Evolutionary conservation across 495 filamentous ascomycete genomes (phyloP), one percentile per base, ranked within the genome.

Genomic region (Trichocladium antarcticum): DNA sequence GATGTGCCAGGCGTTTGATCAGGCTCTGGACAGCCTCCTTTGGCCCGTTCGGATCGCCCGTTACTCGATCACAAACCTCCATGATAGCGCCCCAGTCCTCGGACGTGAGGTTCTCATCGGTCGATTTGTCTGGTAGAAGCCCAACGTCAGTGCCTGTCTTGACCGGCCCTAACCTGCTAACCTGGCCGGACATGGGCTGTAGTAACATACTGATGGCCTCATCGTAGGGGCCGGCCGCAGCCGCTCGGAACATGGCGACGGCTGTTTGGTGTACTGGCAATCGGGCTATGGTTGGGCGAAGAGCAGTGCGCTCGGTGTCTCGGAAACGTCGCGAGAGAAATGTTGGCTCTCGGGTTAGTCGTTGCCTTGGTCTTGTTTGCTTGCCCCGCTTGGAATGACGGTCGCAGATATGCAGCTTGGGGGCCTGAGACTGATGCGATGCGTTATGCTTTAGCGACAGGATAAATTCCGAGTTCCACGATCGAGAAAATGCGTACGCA

Each of bases 61-160:
- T 69, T 36, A 96, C 92, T 61, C 88, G 89, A 68, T 98, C 92
- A 75, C 90, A 96, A 48, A 97, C 89, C 75, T 98, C 92, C 68
- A 98, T 82, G 66, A 98, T 98, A 64, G 83, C 89, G 59, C 92
- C 92, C 92, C 92, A 98, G 68, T 97, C 95, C 72, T 97, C 93
- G 37, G 85, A 85, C 8, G 92, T 97, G 61, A 96, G 78, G 65
- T 95, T 98, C 75, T 98, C 92, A 65, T 98, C 92, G 41, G 92
- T 98, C 65, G 93, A 89, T 78, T 95, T 96, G 70, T 85, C 92
- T 98, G 55, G 27, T 28, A 12, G 11, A 38, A 9, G 24, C 29
- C 22, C 22, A 16, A 17, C 12, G 48, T 60, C 48, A 58, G 51
- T 42, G n/a, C n/a, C n/a, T 6, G 12, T n/a, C 2, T 31, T 21